Evolutionary conservation across 305 asterid genomes (phyloP), one percentile per base, ranked within the genome.

Genomic region (Fraxinus sp.): DNA sequence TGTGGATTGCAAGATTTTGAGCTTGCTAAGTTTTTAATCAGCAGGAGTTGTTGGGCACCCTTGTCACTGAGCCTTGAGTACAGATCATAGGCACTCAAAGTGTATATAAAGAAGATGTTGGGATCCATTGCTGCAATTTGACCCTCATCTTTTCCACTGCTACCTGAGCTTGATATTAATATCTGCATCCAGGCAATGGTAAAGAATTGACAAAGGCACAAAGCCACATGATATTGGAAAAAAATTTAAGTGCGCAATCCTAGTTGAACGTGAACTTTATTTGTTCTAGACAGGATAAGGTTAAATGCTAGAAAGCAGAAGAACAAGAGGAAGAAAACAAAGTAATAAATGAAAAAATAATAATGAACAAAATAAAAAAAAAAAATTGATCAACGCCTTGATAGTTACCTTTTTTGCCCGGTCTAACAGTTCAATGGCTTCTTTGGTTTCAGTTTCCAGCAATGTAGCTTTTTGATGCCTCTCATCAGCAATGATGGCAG

Each of bases 401-500:
- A 74, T 75, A 71, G 70, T 88, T 90, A 94, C 99, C 98, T 96
- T 94, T 87, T 96, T 96, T 70, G 97, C 98, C 84, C 85, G 90
- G 84, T 89, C 93, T 80, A 93, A 80, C 84, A 91, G 88, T 85
- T 92, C 93, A 82, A 91, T 89, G 86, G 95, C 93, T 86, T 90
- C 93, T 81, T 86, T 89, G 85, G 89, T 89, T 87, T 96, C 97
- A 83, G 86, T 77, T 88, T 96, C 99, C 80, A 59, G 85, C 90
- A 96, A 81, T 37, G 88, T 36, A 78, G 83, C 52, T 18, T 86
- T 89, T 55, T 73, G 86, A 77, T 91, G 89, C 91, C 78, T 92
- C 91, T 94, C 99, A 81, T 86, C 88, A 70, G 97, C 92, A 84
- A 96, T 87, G 81, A 88, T 77, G 83, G 95, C 93, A 79, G 97